Percentiles rank a stretch among this genome's conserved stretches.
phyloP scores from a whole-genome alignment of 1,284 basidiomycete species.

The Tremellales sp. region DNA sequence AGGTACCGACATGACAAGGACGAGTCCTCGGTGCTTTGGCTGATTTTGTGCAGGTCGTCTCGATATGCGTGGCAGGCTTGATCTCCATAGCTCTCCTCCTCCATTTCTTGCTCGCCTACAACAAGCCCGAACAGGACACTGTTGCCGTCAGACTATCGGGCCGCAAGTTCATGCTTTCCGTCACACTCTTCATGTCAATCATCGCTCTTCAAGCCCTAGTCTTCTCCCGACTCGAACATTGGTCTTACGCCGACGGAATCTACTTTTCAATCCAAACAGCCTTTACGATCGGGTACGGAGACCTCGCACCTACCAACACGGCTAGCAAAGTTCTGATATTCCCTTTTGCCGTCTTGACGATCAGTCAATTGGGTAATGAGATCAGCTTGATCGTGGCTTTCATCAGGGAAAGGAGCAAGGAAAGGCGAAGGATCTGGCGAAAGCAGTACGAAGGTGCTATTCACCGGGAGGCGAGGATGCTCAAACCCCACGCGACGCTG shows the following conservation, averaged over 20 bases:
- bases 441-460: conserved; percentile 36
- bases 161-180: conserved; percentile 49
- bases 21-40: not conserved
- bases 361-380: conserved; percentile 48
- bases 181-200: conserved; percentile 44
- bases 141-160: conserved; percentile 41
- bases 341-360: conserved; percentile 47
- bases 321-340: conserved; percentile 47
- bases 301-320: conserved; percentile 30
- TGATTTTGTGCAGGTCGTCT: conserved; percentile 35
- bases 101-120: conserved; percentile 45
- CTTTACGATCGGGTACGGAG: conserved; percentile 48
- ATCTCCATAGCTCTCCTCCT: conserved; percentile 44
- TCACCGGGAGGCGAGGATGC: conserved; percentile 28
- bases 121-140: conserved; percentile 19
- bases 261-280: conserved; percentile 30
- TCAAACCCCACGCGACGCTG: conserved; percentile 33
- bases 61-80: conserved; percentile 42
- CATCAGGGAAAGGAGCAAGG: conserved; percentile 30
- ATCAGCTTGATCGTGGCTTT: conserved; percentile 47
- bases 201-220: conserved; percentile 42
- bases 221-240: conserved; percentile 39
- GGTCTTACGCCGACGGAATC: conserved; percentile 43
- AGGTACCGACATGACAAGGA: not conserved
- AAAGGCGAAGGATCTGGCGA: conserved; percentile 41